Evolutionary conservation across 1,284 basidiomycete genomes (phyloP), one percentile per base, ranked within the genome.

Genomic region (Apiotrichum mycotoxinovorans): DNA sequence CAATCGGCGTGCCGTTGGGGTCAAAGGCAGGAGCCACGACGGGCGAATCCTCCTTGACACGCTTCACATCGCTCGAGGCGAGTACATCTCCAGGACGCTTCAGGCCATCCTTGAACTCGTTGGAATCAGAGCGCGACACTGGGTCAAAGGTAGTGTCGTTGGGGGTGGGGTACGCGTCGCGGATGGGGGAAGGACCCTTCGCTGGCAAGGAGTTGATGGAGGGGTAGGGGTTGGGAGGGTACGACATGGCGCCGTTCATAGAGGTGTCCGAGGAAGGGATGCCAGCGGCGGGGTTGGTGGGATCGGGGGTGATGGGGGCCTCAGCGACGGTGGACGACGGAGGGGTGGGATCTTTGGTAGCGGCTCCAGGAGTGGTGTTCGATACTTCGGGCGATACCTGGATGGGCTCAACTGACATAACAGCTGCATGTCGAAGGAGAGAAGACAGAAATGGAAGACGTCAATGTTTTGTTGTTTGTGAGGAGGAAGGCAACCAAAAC

Each of bases 41-140:
- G 22, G 43, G 49, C 27, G 52, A 30, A 2, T 65, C 66, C 47
- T 71, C 71, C 60, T 65, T 71, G 49, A 66, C 54, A 46, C 72
- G 61, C 61, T 73, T 73, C 46, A 65, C 63, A 26, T 70, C 71
- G 4, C 57, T 66, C 3, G 56, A 60, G 11, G 63, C 63, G 38
- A 74, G 52, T 9, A 63, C 62, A 15, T 74, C 71, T 30, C 71
- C 72, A 14, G 69, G 48, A 34, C 72, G 66, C 63, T 74, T 73
- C 52, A 71, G 40, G 25, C 66, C 66, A 9, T 45, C 58, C 45
- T 34, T 33, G n/a, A 30, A 30, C 20, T 41, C 40, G n/a, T 20
- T 41, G 4, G 46, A 48, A 4, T 33, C 46, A 8, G 33, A 22
- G 17, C 46, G 46, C 20, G 55, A 35, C n/a, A 50, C 33, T 11